Evolutionary conservation across 257 asterid genomes (phyloP).

Genomic region (Lithospermum erythrorhizon): DNA sequence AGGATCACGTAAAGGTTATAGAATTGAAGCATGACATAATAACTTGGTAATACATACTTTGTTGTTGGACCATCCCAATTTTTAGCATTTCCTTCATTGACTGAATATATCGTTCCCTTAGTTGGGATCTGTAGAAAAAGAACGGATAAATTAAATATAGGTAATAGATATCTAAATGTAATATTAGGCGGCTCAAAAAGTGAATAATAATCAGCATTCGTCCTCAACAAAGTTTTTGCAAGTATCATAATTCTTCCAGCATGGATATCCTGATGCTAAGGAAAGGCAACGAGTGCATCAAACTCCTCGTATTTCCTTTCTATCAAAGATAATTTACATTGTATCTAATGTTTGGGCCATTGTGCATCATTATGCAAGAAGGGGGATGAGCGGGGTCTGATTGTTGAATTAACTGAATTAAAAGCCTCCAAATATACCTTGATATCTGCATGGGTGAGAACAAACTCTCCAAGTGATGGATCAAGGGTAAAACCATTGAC

Average conservation of each 20-base stretch:
- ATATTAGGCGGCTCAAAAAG: too few relatives aligned
- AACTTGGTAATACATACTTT: conserved; percentile 33
- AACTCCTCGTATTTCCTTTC: too few relatives aligned
- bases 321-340: too few relatives aligned
- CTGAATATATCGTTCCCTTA: conserved; percentile 83
- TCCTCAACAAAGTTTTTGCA: too few relatives aligned
- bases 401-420: not conserved
- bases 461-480: conserved; percentile 96
- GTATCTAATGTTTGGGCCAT: too few relatives aligned
- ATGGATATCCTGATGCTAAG: too few relatives aligned
- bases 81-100: conserved; percentile 90
- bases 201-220: too few relatives aligned
- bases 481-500: conserved; percentile 97
- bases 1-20: conserved; percentile 2
- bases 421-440: conserved; percentile 36
- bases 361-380: too few relatives aligned
- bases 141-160: not conserved
- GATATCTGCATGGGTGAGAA: conserved; percentile 88
- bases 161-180: not conserved
- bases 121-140: conserved; percentile 52
- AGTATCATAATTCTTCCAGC: too few relatives aligned
- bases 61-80: conserved; percentile 91
- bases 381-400: not conserved
- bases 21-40: not conserved
- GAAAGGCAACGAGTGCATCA: too few relatives aligned